phyloP scores from a whole-genome alignment of 176 grass and related monocot genomes.

The bread wheat (Triticum aestivum) region DNA sequence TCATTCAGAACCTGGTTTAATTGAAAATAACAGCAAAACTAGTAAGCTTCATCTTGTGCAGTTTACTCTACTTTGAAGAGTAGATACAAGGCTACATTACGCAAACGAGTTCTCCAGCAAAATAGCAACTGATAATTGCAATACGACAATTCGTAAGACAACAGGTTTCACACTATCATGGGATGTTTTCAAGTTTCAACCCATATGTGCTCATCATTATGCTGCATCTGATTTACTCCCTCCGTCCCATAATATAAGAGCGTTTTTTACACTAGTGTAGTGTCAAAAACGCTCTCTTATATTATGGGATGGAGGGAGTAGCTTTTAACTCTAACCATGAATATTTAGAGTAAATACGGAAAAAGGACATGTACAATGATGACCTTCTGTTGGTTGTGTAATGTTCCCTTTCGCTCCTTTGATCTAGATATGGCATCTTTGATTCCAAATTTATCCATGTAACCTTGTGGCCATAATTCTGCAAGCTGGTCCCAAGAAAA shows the following conservation, averaged over 20 bases:
- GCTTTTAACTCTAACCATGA: constrained; percentile 1
- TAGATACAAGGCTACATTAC: not conserved
- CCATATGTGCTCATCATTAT: not conserved
- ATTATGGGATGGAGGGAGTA: not conserved
- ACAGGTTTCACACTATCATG: not conserved
- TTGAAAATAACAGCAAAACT: constrained; percentile 3
- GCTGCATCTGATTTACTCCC: not conserved
- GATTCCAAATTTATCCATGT: constrained; percentile 96
- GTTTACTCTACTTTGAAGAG: not conserved
- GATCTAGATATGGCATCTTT: constrained; percentile 94
- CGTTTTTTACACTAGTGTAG: too few relatives aligned
- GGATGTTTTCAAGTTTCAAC: not conserved
- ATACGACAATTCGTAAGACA: not conserved
- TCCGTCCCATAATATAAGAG: too few relatives aligned
- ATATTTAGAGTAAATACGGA: not conserved
- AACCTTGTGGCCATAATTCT: constrained; percentile 94
- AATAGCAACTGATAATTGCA: constrained; percentile 1
- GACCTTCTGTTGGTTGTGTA: constrained; percentile 84
- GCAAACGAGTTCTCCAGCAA: not conserved
- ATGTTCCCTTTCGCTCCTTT: constrained; percentile 64
- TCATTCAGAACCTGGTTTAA: constrained; percentile 63
- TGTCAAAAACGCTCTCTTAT: too few relatives aligned
- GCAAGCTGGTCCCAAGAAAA: constrained; percentile 57
- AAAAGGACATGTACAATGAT: constrained; percentile 26
- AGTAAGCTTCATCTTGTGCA: not conserved